These are phyloP conservation scores for Fusarium aywerte DNA, from an alignment of 2,329 filamentous ascomycete genomes.

Conservation along the genomic window DNA sequence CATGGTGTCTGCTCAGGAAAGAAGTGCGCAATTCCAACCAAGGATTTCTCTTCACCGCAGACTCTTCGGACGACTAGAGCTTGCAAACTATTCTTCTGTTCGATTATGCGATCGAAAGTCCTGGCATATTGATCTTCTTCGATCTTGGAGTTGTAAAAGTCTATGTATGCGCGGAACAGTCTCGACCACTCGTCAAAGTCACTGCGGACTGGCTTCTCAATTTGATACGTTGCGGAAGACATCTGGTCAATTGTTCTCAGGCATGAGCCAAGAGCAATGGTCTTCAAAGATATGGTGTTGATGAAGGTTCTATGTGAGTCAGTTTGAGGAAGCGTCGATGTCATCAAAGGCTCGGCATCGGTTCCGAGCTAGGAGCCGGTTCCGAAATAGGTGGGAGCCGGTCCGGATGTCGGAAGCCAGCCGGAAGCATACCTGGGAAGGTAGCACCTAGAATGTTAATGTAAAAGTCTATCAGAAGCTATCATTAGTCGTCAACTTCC, in stretches of 20 bases:
- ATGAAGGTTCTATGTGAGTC: neutral
- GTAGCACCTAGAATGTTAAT: neutral
- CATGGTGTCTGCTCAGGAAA: slow-evolving; percentile 35
- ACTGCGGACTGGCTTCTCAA: slow-evolving; percentile 1
- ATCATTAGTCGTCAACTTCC: too few relatives aligned
- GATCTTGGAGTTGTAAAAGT: slow-evolving; percentile 23
- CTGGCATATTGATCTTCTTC: slow-evolving; percentile 21
- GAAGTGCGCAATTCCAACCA: slow-evolving; percentile 33
- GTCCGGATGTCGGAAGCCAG: neutral
- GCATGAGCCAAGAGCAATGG: too few relatives aligned
- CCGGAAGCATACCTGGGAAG: neutral
- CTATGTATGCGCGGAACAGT: slow-evolving; percentile 28
- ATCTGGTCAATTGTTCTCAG: fast-evolving
- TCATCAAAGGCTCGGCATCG: neutral
- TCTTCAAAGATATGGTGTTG: fast-evolving
- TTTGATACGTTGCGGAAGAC: slow-evolving; percentile 7
- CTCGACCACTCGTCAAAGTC: slow-evolving; percentile 30
- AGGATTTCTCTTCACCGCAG: neutral
- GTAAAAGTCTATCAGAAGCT: neutral
- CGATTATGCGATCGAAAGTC: slow-evolving; percentile 27
- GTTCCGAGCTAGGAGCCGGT: neutral
- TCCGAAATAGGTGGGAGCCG: slow-evolving; percentile 1
- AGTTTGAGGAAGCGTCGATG: neutral
- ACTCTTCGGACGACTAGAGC: slow-evolving; percentile 15
- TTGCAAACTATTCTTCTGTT: slow-evolving; percentile 13